Evolutionary conservation across 1,284 basidiomycete species (phyloP), one percentile per base, ranked within the genome.

Genomic region (Cutaneotrichosporon dermatis): DNA sequence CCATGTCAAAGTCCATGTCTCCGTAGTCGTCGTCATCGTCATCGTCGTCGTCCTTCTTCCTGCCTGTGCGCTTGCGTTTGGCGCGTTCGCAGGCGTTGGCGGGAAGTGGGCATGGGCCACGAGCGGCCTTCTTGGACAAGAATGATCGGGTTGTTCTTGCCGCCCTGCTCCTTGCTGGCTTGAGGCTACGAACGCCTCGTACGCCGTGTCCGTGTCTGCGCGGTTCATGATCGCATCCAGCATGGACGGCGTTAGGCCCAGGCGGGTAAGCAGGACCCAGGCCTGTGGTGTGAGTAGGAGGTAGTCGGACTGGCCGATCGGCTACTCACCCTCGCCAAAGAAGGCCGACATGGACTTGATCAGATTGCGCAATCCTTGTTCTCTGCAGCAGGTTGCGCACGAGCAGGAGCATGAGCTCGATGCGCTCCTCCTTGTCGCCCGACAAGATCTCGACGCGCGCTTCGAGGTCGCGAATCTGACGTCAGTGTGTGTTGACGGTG

Each of bases 381-480:
- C 80, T 95, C 92, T 86, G 81, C 84, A 95, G 88, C 62, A 95
- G 81, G 75, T 91, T 90, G 86, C 86, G 88, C 58, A 93, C 80
- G 53, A 93, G 87, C 66, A 88, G 86, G 60, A 87, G 82, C 82
- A 93, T 83, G 73, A 92, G 87, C 36, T 84, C 84, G 60, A 91
- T 80, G 8, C 90, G 87, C 74, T 93, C 89, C 82, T 93, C 91
- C 70, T 90, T 88, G 55, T 88, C 88, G 16, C 88, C 89, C 8
- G 91, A 94, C 15, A 93, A 82, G 15, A 95, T 86, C 75, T 93
- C 90, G 10, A 94, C 90, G 42, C 89, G 85, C 11, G 90, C 90
- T 78, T 95, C 92, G 44, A 95, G 84, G 76, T 94, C 92, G 25
- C 91, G 89, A 74, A 94, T 92, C 89, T 93, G 69, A 34, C 34